Percentiles rank a stretch among this genome's conserved stretches.
phyloP scores from a whole-genome alignment of 805 yeast genomes.

The Ogataea nakhonphanomensis region DNA sequence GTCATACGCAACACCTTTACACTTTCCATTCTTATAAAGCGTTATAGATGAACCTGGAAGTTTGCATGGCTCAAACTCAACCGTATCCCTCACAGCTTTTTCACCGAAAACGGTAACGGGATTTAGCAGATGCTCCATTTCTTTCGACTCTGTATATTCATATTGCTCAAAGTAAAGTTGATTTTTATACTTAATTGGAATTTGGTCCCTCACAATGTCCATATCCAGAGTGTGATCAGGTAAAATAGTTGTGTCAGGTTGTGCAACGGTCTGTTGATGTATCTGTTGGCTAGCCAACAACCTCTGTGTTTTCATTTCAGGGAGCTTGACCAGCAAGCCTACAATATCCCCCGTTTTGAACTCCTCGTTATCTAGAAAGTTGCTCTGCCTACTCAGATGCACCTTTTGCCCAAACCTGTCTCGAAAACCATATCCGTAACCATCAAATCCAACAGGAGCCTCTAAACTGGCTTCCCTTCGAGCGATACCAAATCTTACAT shows the following conservation, averaged over 20 bases:
- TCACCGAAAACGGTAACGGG: slow-evolving; percentile 73
- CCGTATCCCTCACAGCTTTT: slow-evolving; percentile 52
- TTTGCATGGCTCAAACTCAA: slow-evolving; percentile 44
- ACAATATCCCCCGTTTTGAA: slow-evolving; percentile 76
- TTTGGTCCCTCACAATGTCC: slow-evolving; percentile 73
- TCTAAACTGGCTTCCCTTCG: slow-evolving; percentile 86
- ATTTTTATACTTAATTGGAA: slow-evolving; percentile 79
- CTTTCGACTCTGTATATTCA: slow-evolving; percentile 68
- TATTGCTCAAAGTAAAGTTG: slow-evolving; percentile 79
- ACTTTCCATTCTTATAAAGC: slow-evolving; percentile 75
- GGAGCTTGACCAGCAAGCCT: slow-evolving; percentile 73
- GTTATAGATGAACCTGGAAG: slow-evolving; percentile 57
- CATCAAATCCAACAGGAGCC: slow-evolving; percentile 95
- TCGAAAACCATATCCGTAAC: slow-evolving; percentile 87
- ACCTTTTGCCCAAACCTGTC: slow-evolving; percentile 74
- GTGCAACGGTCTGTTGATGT: slow-evolving; percentile 23
- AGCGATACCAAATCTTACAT: slow-evolving; percentile 80
- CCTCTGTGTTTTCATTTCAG: slow-evolving; percentile 46
- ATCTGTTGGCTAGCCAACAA: slow-evolving; percentile 39
- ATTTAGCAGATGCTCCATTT: slow-evolving; percentile 69
- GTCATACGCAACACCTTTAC: slow-evolving; percentile 61
- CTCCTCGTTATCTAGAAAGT: slow-evolving; percentile 46
- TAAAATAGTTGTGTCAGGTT: slow-evolving; percentile 12
- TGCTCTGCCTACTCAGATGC: slow-evolving; percentile 66
- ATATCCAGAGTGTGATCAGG: slow-evolving; percentile 1